A percentile compares a stretch with the other conserved stretches of the same genome.
phyloP scores from a whole-genome alignment of 2,329 filamentous ascomycete species.

The Exutisphaerella laricina region DNA sequence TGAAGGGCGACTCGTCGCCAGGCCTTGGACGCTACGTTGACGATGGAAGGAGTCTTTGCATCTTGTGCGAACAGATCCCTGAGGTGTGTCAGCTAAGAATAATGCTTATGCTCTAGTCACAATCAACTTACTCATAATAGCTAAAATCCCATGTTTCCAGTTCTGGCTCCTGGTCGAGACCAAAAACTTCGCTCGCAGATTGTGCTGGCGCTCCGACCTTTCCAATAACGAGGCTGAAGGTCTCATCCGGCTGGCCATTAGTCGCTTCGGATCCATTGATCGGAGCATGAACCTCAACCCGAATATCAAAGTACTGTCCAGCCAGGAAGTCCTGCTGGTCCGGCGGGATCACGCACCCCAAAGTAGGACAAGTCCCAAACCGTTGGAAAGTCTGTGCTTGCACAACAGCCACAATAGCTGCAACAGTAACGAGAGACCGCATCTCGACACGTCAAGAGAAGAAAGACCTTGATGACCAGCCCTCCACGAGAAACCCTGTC shows the following conservation, averaged over 20 bases:
- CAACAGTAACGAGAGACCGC: conserved; percentile 9
- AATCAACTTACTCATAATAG: conserved; percentile 61
- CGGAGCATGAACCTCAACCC: conserved; percentile 61
- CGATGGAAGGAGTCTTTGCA: conserved; percentile 60
- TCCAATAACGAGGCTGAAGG: conserved; percentile 68
- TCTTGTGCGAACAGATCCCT: conserved; percentile 70
- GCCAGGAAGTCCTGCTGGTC: conserved; percentile 73
- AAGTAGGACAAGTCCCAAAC: conserved; percentile 50
- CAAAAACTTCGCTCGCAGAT: conserved; percentile 62
- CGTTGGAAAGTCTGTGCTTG: conserved; percentile 52
- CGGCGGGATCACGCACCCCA: conserved; percentile 53
- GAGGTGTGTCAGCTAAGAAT: not conserved
- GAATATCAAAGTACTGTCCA: conserved; percentile 78
- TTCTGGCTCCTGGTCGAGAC: conserved; percentile 61
- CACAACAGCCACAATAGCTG: conserved; percentile 9
- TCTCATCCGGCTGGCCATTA: conserved; percentile 59
- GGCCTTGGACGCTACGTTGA: conserved; percentile 74
- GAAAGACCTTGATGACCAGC: conserved; percentile 17
- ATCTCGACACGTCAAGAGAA: conserved; percentile 12
- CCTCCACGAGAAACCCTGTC: too few species aligned
- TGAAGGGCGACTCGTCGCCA: conserved; percentile 71
- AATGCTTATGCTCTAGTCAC: conserved; percentile 2
- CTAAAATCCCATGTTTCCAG: conserved; percentile 76
- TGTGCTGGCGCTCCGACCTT: conserved; percentile 55
- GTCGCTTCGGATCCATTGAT: conserved; percentile 74